phyloP scores from a whole-genome alignment of 345 rosid genomes.

The Lepidium aucheri region DNA sequence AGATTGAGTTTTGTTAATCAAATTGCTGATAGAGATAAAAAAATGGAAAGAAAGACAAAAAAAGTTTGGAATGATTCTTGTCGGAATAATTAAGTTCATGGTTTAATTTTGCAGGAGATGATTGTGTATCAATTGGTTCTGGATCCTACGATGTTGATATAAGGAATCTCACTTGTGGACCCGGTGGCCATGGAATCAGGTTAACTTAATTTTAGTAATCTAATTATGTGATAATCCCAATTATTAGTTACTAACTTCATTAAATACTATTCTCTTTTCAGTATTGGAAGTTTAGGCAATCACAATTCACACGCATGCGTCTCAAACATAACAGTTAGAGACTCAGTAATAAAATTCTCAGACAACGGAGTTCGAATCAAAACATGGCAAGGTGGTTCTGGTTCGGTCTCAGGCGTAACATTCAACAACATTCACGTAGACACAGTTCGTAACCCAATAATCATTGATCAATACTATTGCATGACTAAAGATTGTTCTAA shows the following conservation, averaged over 20 bases:
- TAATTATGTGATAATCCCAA: not conserved
- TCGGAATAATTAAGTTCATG: conserved; percentile 1
- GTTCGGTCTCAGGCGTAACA: conserved; percentile 63
- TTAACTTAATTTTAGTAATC: not conserved
- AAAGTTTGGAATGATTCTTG: not conserved
- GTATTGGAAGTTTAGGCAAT: conserved; percentile 93
- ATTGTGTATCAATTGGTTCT: conserved; percentile 89
- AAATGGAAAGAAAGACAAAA: not conserved
- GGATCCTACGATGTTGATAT: conserved; percentile 79
- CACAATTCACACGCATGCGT: conserved; percentile 87
- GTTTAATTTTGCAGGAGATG: conserved; percentile 59
- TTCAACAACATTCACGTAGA: conserved; percentile 84
- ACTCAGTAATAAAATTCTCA: conserved; percentile 61
- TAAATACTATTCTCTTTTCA: conserved; percentile 17
- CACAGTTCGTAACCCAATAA: conserved; percentile 76
- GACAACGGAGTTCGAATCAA: conserved; percentile 92
- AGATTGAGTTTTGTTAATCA: too few species aligned
- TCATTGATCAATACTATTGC: conserved; percentile 90
- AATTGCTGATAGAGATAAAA: too few species aligned
- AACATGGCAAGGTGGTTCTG: conserved; percentile 99
- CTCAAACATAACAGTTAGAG: conserved; percentile 75
- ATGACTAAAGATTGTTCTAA: conserved; percentile 61
- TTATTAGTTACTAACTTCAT: not conserved
- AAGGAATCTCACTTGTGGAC: conserved; percentile 87
- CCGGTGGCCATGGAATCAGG: conserved; percentile 98